These are phyloP conservation scores for Jackrogersella multiformis DNA, from an alignment of 495 filamentous ascomycete species.

Conservation along the genomic window DNA sequence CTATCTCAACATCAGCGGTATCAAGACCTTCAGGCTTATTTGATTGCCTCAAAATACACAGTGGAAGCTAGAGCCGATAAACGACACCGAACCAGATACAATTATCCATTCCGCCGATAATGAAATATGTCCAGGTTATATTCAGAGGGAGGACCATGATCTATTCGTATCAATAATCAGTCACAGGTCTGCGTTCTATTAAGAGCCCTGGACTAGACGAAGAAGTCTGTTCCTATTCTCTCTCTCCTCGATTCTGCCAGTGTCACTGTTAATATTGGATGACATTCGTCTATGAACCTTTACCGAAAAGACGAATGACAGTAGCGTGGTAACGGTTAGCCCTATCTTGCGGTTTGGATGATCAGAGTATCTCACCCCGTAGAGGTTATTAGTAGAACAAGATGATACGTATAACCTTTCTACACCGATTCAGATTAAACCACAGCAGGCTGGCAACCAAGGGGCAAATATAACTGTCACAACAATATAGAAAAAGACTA, in stretches of 20 bases:
- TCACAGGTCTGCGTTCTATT: neutral
- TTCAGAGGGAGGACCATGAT: too few species aligned
- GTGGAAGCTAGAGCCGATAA: neutral
- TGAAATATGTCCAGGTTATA: too few species aligned
- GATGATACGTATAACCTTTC: neutral
- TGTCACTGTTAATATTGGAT: neutral
- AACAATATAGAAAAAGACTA: too few species aligned
- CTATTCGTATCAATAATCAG: neutral
- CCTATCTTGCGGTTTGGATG: too few species aligned
- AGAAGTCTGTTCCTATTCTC: too few species aligned
- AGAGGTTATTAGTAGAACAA: neutral
- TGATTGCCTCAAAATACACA: neutral
- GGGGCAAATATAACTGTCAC: too few species aligned
- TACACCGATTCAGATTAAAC: too few species aligned
- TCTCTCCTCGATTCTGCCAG: neutral
- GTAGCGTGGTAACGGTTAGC: neutral
- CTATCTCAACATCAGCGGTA: neutral
- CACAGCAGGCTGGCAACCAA: too few species aligned
- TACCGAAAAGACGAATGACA: neutral
- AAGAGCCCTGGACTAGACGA: neutral
- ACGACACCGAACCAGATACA: neutral
- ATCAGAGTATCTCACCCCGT: neutral
- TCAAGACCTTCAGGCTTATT: neutral
- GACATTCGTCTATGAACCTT: too few species aligned
- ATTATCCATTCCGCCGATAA: neutral